A percentile compares a stretch with the other conserved stretches of the same genome.
Evolutionary conservation across 73 alveolate species (phyloP).

Genomic region (Tetrahymena malaccensis): DNA sequence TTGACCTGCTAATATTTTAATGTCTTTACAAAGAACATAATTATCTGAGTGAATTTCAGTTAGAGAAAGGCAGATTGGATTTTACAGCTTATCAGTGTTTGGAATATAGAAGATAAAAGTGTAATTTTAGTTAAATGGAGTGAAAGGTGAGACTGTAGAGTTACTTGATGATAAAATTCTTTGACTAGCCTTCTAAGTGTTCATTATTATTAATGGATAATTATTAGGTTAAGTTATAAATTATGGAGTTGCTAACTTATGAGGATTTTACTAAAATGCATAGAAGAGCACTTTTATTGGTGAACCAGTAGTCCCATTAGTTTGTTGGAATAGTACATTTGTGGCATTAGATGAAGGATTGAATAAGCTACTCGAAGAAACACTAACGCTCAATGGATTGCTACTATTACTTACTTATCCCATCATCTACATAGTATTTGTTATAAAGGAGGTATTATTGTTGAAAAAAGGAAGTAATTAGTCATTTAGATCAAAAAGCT

Average conservation of each 20-base stretch:
- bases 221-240: not conserved
- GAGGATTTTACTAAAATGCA: not conserved
- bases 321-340: not conserved
- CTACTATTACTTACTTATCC: not conserved
- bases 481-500: not conserved
- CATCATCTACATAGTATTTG: not conserved
- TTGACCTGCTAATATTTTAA: not conserved
- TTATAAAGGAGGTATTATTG: not conserved
- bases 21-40: not conserved
- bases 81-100: not conserved
- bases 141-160: not conserved
- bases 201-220: not conserved
- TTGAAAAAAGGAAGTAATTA: not conserved
- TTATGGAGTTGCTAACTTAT: not conserved
- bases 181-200: not conserved
- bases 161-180: not conserved
- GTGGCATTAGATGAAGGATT: not conserved
- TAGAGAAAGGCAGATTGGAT: not conserved
- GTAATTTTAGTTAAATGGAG: not conserved
- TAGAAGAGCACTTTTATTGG: not conserved
- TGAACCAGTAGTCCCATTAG: not conserved
- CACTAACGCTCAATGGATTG: not conserved
- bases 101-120: not conserved
- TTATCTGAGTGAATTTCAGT: not conserved
- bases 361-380: not conserved